Percentiles rank a stretch among this genome's conserved stretches.
phyloP scores from a whole-genome alignment of 441 rosid genomes.

The Arabidopsis hybrid region DNA sequence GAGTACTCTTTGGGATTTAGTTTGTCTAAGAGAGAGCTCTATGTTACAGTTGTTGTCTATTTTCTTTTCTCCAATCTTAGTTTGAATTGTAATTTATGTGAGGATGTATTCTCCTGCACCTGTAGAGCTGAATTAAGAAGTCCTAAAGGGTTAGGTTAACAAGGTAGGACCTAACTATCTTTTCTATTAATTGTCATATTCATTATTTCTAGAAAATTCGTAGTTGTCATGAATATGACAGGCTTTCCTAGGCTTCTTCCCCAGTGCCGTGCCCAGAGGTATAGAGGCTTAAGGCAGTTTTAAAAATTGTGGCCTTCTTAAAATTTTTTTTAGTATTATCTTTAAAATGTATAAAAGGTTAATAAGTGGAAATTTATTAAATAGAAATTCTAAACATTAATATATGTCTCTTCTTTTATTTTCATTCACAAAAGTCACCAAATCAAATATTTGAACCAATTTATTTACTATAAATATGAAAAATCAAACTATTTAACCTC shows the following conservation, averaged over 20 bases:
- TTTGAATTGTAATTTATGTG: background rate
- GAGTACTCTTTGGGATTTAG: background rate
- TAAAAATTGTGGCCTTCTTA: too few relatives aligned
- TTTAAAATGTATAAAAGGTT: too few relatives aligned
- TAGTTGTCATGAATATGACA: slow-evolving; percentile 21
- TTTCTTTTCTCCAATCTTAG: background rate
- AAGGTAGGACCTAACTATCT: slow-evolving; percentile 23
- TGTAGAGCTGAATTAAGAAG: background rate
- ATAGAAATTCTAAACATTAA: too few relatives aligned
- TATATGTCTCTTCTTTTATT: too few relatives aligned
- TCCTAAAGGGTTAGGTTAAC: slow-evolving; percentile 8
- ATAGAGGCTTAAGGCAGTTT: too few relatives aligned
- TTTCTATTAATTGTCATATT: background rate
- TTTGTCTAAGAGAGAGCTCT: background rate
- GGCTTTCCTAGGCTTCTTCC: slow-evolving; percentile 33
- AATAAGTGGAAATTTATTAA: too few relatives aligned
- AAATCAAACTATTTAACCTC: too few relatives aligned
- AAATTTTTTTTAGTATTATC: too few relatives aligned
- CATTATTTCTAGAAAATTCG: background rate
- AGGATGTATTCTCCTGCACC: slow-evolving; percentile 2
- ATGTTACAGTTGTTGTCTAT: background rate
- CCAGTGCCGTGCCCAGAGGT: too few relatives aligned
- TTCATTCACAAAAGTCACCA: too few relatives aligned
- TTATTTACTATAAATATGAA: too few relatives aligned
- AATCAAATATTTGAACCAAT: too few relatives aligned